Percentiles rank a stretch among this genome's conserved stretches.
These are phyloP conservation scores for Cinchona pubescens DNA, from an alignment of 257 asterid genomes.

Conservation along the genomic window DNA sequence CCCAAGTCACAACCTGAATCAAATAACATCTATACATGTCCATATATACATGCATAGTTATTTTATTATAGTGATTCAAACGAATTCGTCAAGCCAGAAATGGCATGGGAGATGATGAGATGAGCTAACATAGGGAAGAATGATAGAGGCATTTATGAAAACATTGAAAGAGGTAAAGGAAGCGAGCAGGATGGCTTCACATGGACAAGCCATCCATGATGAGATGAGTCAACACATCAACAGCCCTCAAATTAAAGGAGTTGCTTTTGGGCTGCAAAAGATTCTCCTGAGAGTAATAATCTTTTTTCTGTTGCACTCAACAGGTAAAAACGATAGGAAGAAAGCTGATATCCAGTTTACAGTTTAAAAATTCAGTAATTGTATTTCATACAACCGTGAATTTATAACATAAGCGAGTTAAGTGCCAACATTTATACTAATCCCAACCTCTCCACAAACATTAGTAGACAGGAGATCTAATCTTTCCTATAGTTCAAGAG, in stretches of 20 bases:
- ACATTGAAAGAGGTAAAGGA: not conserved
- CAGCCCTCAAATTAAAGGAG: not conserved
- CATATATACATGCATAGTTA: not conserved
- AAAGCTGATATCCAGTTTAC: not conserved
- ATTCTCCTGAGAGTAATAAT: not conserved
- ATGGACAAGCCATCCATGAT: not conserved
- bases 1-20: slow-evolving; percentile 1
- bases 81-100: not conserved
- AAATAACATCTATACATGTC: not conserved
- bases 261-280: not conserved
- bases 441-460: not conserved
- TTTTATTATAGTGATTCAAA: not conserved
- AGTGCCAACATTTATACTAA: not conserved
- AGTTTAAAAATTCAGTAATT: not conserved
- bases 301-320: not conserved
- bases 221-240: not conserved
- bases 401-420: not conserved
- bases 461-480: not conserved
- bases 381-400: not conserved
- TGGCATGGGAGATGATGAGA: not conserved
- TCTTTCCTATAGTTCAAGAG: not conserved
- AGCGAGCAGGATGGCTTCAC: not conserved
- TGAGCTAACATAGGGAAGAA: not conserved
- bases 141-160: not conserved
- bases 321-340: not conserved